A percentile compares a stretch with the other conserved stretches of the same genome.
Conservation (phyloP, 495 filamentous ascomycete species). For the Hypoxylon trugodes region DNA sequence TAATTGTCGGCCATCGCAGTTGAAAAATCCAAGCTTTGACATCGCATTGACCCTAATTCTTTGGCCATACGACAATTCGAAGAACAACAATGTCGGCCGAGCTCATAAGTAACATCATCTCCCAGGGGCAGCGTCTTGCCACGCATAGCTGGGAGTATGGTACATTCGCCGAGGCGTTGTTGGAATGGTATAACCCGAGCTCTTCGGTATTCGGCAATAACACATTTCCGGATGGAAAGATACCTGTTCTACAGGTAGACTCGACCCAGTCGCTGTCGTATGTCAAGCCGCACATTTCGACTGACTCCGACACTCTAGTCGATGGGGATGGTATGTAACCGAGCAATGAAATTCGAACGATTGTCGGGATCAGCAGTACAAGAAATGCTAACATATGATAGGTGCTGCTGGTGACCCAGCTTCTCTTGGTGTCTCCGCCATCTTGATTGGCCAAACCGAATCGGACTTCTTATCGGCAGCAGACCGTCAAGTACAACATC, state of each 20-base stretch:
- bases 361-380: not conserved
- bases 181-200: slow-evolving; percentile 55
- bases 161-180: slow-evolving; percentile 56
- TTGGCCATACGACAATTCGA: not conserved
- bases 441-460: slow-evolving; percentile 55
- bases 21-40: not conserved
- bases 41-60: not conserved
- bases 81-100: slow-evolving; percentile 24
- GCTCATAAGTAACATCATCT: slow-evolving; percentile 33
- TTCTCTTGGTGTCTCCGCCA: slow-evolving; percentile 54
- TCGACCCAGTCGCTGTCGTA: slow-evolving; percentile 47
- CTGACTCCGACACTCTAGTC: slow-evolving; percentile 44
- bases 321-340: slow-evolving; percentile 39
- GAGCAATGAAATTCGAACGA: not conserved
- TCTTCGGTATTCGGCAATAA: slow-evolving; percentile 54
- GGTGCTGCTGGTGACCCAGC: slow-evolving; percentile 55
- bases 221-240: slow-evolving; percentile 52
- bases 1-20: not conserved
- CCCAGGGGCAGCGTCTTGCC: slow-evolving; percentile 35
- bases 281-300: slow-evolving; percentile 45
- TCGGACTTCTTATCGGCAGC: slow-evolving; percentile 47
- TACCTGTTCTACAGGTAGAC: slow-evolving; percentile 46
- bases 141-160: slow-evolving; percentile 59
- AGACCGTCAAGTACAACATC: slow-evolving; percentile 49
- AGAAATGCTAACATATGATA: slow-evolving; percentile 11